Conservation (phyloP, 2,329 filamentous ascomycete species). For the Sordariomycetes sp. region DNA sequence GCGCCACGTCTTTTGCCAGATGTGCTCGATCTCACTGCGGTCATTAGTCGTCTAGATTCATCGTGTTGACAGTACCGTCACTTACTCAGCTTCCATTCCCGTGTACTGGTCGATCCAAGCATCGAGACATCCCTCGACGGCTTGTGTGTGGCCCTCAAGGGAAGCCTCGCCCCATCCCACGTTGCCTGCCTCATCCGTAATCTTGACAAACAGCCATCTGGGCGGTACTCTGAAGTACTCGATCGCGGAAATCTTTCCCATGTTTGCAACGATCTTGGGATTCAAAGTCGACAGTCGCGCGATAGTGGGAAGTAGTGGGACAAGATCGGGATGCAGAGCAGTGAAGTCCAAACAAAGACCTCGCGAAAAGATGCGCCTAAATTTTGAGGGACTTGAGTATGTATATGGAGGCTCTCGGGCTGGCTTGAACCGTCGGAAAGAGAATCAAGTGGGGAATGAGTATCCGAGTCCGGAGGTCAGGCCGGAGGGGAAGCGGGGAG, state of each 20-base stretch:
- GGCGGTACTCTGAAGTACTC: slow-evolving; percentile 70
- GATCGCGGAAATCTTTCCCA: slow-evolving; percentile 32
- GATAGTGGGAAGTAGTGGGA: too few relatives aligned
- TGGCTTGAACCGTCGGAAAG: too few relatives aligned
- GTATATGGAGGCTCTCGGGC: too few relatives aligned
- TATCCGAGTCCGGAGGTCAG: too few relatives aligned
- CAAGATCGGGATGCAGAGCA: too few relatives aligned
- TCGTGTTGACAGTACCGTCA: neutral
- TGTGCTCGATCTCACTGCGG: slow-evolving; percentile 63
- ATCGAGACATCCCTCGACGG: slow-evolving; percentile 65
- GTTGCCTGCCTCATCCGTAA: slow-evolving; percentile 56
- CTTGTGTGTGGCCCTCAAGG: slow-evolving; percentile 63
- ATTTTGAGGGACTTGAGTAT: too few relatives aligned
- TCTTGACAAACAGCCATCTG: slow-evolving; percentile 70
- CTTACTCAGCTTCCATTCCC: slow-evolving; percentile 62
- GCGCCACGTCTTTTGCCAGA: slow-evolving; percentile 69
- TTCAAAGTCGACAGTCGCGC: too few relatives aligned
- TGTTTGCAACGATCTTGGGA: too few relatives aligned
- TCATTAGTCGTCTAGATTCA: neutral
- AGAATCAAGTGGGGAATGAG: too few relatives aligned
- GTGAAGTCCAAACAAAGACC: too few relatives aligned
- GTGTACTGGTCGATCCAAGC: slow-evolving; percentile 53
- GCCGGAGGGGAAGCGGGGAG: too few relatives aligned
- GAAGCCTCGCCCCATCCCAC: slow-evolving; percentile 69
- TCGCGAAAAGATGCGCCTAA: too few relatives aligned